A percentile compares a stretch with the other conserved stretches of the same genome.
Conservation (phyloP, 78 protist genomes). For the Capsaspora owczarzaki region DNA sequence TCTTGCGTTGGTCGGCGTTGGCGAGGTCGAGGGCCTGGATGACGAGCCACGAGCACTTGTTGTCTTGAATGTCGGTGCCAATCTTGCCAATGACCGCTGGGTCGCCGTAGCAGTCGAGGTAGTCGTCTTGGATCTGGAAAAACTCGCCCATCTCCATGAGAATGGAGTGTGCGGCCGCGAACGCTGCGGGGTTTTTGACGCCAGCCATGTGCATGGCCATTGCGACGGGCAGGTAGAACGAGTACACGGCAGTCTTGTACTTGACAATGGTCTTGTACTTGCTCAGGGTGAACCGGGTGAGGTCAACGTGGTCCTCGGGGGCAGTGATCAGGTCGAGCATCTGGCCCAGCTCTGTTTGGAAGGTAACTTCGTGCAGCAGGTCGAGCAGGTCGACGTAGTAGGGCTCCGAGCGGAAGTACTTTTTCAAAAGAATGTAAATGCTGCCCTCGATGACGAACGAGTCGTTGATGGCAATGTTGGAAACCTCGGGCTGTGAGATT, state of each 20-base stretch:
- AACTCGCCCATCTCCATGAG: slow-evolving; percentile 80
- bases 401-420: slow-evolving; percentile 54
- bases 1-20: slow-evolving; percentile 55
- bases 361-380: slow-evolving; percentile 72
- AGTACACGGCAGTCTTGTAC: slow-evolving; percentile 95
- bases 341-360: slow-evolving; percentile 91
- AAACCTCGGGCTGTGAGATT: slow-evolving; percentile 57
- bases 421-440: slow-evolving; percentile 68
- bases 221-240: slow-evolving; percentile 92
- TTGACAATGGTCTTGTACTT: slow-evolving; percentile 77
- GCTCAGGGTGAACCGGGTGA: slow-evolving; percentile 44
- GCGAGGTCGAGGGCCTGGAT: slow-evolving; percentile 52
- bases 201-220: slow-evolving; percentile 61
- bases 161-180: slow-evolving; percentile 54
- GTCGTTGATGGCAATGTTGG: slow-evolving; percentile 88
- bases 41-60: slow-evolving; percentile 92
- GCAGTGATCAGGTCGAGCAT: slow-evolving; percentile 79
- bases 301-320: slow-evolving; percentile 50
- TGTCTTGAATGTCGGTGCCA: slow-evolving; percentile 94
- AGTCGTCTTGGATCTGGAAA: slow-evolving; percentile 94
- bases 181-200: background rate
- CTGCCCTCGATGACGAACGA: slow-evolving; percentile 67
- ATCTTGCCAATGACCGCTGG: slow-evolving; percentile 91
- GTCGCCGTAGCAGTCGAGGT: slow-evolving; percentile 92
- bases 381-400: slow-evolving; percentile 67